Conservation (phyloP, 2,329 filamentous ascomycete species). For the Aureobasidium musti region DNA sequence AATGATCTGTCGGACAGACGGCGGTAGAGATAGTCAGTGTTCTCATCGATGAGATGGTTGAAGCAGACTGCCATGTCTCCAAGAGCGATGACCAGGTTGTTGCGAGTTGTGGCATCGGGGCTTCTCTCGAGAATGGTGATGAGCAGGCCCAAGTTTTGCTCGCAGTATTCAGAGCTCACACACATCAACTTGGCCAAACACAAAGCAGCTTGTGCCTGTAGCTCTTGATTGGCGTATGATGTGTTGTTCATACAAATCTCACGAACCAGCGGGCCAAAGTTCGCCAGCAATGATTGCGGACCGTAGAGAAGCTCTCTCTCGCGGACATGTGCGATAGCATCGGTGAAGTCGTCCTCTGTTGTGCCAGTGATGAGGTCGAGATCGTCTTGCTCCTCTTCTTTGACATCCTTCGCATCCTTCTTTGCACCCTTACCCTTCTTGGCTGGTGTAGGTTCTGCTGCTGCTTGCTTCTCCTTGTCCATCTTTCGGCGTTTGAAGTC, state of each 20-base stretch:
- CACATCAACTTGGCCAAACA: conserved; percentile 99
- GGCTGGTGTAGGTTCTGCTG: conserved; percentile 33
- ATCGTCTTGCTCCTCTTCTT: conserved; percentile 72
- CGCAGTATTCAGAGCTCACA: conserved; percentile 94
- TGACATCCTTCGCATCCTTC: conserved; percentile 55
- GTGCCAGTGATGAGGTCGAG: conserved; percentile 96
- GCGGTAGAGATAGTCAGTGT: conserved; percentile 96
- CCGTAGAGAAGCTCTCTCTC: conserved; percentile 84
- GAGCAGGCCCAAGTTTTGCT: conserved; percentile 84
- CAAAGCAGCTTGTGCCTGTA: conserved; percentile 90
- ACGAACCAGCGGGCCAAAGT: conserved; percentile 86
- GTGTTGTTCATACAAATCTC: conserved; percentile 97
- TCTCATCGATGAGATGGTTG: conserved; percentile 98
- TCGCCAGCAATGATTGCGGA: conserved; percentile 77
- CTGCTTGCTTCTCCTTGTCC: conserved; percentile 71
- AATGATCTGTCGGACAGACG: conserved; percentile 84
- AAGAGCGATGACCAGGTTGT: conserved; percentile 93
- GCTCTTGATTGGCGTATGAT: conserved; percentile 80
- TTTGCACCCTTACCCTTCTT: conserved; percentile 46
- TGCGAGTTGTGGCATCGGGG: conserved; percentile 85
- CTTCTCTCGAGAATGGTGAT: conserved; percentile 98
- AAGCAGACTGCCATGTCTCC: conserved; percentile 99
- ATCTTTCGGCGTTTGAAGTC: conserved; percentile 97
- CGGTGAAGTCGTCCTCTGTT: conserved; percentile 89
- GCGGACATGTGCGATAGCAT: conserved; percentile 80